A percentile compares a stretch with the other conserved stretches of the same genome.
These are phyloP conservation scores for Earliella scabrosa DNA, from an alignment of 1,284 basidiomycete species.

Conservation along the genomic window DNA sequence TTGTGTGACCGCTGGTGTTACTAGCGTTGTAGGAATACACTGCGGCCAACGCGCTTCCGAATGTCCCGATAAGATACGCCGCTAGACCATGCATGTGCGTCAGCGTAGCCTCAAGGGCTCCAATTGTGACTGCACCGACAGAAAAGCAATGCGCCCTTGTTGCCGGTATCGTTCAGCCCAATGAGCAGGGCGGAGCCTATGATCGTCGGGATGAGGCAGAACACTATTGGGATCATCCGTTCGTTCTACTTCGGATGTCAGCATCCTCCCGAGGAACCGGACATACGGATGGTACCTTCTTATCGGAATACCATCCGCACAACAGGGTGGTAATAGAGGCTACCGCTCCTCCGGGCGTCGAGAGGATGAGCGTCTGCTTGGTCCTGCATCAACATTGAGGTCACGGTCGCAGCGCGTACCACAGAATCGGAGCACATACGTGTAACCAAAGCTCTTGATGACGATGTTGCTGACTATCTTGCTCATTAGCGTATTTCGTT, in stretches of 20 bases:
- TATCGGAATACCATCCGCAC: conserved; percentile 70
- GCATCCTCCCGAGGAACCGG: too few species aligned
- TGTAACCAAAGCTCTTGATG: conserved; percentile 70
- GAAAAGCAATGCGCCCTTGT: conserved; percentile 58
- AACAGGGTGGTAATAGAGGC: conserved; percentile 51
- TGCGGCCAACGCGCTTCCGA: conserved; percentile 57
- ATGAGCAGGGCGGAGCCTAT: conserved; percentile 60
- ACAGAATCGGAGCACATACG: conserved; percentile 39
- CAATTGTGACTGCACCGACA: conserved; percentile 38
- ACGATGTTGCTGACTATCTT: conserved; percentile 71
- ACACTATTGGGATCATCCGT: conserved; percentile 63
- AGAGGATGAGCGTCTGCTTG: conserved; percentile 65
- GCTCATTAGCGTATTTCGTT: too few species aligned
- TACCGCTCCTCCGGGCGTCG: conserved; percentile 59
- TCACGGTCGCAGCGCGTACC: too few species aligned
- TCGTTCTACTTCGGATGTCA: conserved; percentile 32
- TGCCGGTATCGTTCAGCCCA: conserved; percentile 49
- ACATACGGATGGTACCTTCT: conserved; percentile 43
- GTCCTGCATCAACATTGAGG: conserved; percentile 40
- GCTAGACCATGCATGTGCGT: conserved; percentile 32
- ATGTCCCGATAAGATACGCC: conserved; percentile 56
- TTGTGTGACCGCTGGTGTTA: conserved; percentile 66
- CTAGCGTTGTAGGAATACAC: conserved; percentile 68
- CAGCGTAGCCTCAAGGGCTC: neutral
- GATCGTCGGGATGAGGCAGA: conserved; percentile 62